Base-by-base conservation (phyloP, 768 basidiomycete genomes). In the Naganishia vaughanmartiniae region DNA sequence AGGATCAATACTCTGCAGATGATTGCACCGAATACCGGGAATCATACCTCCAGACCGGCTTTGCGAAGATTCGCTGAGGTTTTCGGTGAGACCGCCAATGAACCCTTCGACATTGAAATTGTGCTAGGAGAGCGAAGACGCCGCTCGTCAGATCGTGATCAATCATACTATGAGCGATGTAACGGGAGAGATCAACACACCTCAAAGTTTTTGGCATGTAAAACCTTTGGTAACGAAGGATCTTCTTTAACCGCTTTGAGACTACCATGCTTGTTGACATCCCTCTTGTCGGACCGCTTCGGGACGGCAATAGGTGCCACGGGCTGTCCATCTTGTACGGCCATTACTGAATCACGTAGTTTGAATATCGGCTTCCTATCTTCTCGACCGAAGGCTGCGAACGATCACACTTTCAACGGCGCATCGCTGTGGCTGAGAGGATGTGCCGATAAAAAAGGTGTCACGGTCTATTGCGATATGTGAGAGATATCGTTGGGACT, bases 21-120 rank as follows among this genome's bases (percentile, higher is more conserved):
- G 42, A 42, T 15, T 42, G 42, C 7, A 42, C 10, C 42, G 10
- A 36, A 15, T 42, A 42, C 42, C 10, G 14, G 14, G 15, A 42
- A 42, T 42, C 87, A 75, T 76, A 88, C 93, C 92, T 66, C 91
- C 93, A 33, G 91, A 84, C 77, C 88, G 87, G 51, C 85, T 86
- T 80, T 93, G 92, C 42, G 93, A 95, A 75, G 91, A 87, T 11
- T 87, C 81, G 72, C 96, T 95, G 65, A 93, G 85, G 80, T 87
- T 92, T 84, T 96, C 94, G 26, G 91, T 93, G 65, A 93, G 85
- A 7, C 87, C 85, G 26, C 88, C 88, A 60, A 97, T 86, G 75
- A 95, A 93, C 69, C 94, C 92, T 74, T 92, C 90, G 72, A 92
- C 88, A 78, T 93, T 90, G 82, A 95, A 93, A 45, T 69, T 69